A percentile compares a stretch with the other conserved stretches of the same genome.
These are phyloP conservation scores for Scutellaria minor DNA, from an alignment of 257 asterid species.

Conservation along the genomic window DNA sequence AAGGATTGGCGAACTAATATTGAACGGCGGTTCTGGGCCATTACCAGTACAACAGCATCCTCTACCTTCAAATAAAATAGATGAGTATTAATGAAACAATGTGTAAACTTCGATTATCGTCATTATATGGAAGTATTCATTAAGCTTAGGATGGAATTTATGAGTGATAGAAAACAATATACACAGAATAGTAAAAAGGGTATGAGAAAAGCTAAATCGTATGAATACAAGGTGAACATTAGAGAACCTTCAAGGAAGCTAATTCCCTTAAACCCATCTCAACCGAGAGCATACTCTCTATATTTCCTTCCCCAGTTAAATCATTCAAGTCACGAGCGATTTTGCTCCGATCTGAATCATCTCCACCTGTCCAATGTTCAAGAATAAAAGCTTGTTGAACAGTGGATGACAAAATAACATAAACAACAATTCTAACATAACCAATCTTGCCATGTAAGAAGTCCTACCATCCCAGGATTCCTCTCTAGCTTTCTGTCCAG, in stretches of 20 bases:
- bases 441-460: constrained; percentile 34
- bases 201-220: constrained; percentile 13
- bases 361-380: constrained; percentile 54
- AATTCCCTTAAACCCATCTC: constrained; percentile 98
- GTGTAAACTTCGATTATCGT: constrained; percentile 17
- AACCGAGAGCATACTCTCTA: constrained; percentile 98
- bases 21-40: constrained; percentile 83
- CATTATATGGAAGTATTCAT: constrained; percentile 17
- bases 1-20: constrained; percentile 76
- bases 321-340: constrained; percentile 77
- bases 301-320: constrained; percentile 96
- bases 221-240: constrained; percentile 16
- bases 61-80: constrained; percentile 69
- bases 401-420: constrained; percentile 29
- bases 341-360: constrained; percentile 52
- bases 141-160: constrained; percentile 19
- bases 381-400: constrained; percentile 36
- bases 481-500: constrained; percentile 96
- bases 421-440: constrained; percentile 24
- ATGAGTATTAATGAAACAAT: constrained; percentile 34
- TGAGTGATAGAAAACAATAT: constrained; percentile 21
- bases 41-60: constrained; percentile 85
- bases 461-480: constrained; percentile 82
- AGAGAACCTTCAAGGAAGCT: constrained; percentile 88
- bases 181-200: constrained; percentile 22